Conservation (phyloP, 257 asterid genomes). For the Datura wrightii region DNA sequence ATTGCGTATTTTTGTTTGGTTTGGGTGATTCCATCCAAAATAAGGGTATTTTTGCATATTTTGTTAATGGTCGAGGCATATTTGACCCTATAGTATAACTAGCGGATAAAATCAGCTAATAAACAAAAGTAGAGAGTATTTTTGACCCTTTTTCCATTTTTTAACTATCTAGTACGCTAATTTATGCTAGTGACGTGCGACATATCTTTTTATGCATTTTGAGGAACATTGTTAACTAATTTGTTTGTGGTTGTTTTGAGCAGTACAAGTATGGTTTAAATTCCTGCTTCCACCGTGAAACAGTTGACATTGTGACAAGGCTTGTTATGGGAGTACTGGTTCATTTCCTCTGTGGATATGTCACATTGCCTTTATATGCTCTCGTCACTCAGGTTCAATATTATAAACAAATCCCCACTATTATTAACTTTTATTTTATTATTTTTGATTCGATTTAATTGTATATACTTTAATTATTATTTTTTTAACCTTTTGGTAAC, state of each 20-base stretch:
- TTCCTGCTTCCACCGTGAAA: conserved; percentile 72
- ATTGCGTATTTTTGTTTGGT: too few relatives aligned
- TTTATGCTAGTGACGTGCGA: too few relatives aligned
- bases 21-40: too few relatives aligned
- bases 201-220: too few relatives aligned
- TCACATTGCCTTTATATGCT: conserved; percentile 73
- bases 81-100: too few relatives aligned
- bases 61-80: too few relatives aligned
- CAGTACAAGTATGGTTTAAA: conserved; percentile 64
- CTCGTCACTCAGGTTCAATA: conserved; percentile 64
- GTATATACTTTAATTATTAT: too few relatives aligned
- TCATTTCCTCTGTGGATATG: conserved; percentile 78
- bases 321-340: conserved; percentile 59
- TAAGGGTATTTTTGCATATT: too few relatives aligned
- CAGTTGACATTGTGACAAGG: conserved; percentile 59
- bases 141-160: too few relatives aligned
- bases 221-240: neutral
- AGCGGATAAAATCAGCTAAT: too few relatives aligned
- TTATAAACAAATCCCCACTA: neutral
- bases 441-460: neutral
- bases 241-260: conserved; percentile 7
- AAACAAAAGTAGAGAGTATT: too few relatives aligned
- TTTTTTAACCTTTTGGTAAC: conserved; percentile 8
- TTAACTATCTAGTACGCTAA: too few relatives aligned
- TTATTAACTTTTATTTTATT: neutral